phyloP scores from a whole-genome alignment of 2,329 filamentous ascomycete species.

The Cercospora citrullina region DNA sequence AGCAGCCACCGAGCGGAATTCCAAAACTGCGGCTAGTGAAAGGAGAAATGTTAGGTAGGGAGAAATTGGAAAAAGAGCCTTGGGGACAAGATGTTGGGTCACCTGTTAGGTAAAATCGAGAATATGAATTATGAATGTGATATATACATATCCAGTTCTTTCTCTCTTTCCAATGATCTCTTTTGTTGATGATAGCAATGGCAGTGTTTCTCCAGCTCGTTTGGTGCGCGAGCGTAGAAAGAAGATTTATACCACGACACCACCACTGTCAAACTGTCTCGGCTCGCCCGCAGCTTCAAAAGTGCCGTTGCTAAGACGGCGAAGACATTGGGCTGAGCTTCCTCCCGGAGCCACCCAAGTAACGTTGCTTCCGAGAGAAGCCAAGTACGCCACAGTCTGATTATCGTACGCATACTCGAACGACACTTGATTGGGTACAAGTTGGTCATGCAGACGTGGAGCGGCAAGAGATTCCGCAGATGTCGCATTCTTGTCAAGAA shows the following conservation, averaged over 20 bases:
- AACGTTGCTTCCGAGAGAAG: constrained; percentile 67
- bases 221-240: no score
- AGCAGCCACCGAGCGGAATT: background rate
- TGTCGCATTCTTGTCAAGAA: constrained; percentile 65
- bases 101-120: background rate
- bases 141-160: background rate
- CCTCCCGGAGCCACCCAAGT: constrained; percentile 63
- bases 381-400: constrained; percentile 63
- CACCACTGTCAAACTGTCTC: constrained; percentile 69
- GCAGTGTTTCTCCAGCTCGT: background rate
- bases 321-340: constrained; percentile 72
- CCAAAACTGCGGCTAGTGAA: background rate
- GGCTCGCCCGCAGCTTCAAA: constrained; percentile 80
- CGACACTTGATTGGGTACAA: constrained; percentile 67
- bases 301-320: constrained; percentile 60
- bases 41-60: background rate
- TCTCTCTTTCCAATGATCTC: background rate
- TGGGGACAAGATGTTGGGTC: background rate
- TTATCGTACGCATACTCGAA: constrained; percentile 73
- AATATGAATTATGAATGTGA: background rate
- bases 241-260: constrained; percentile 48
- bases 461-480: constrained; percentile 62
- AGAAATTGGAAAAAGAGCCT: background rate
- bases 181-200: background rate
- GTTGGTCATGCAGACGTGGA: constrained; percentile 77